Conservation (phyloP, 1,284 basidiomycete genomes). For the Ganoderma lucidum region DNA sequence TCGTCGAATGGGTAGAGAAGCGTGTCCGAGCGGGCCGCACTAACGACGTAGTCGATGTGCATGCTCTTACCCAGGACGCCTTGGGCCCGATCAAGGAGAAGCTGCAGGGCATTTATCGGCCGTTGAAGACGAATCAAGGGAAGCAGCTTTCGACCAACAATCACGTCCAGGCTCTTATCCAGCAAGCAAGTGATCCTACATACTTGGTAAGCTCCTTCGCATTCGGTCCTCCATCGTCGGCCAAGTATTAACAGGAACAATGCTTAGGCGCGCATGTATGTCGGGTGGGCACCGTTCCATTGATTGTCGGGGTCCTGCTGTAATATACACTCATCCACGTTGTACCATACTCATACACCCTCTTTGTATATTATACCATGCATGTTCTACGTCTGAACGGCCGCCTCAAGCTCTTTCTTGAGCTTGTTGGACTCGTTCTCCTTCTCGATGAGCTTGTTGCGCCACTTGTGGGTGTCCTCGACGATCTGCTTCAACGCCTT, state of each 20-base stretch:
- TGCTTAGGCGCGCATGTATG: constrained; percentile 76
- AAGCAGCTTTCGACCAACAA: constrained; percentile 84
- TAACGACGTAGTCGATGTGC: constrained; percentile 61
- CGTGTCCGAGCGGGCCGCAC: constrained; percentile 46
- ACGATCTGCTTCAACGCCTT: constrained; percentile 76
- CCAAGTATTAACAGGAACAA: background rate
- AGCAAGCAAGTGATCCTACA: constrained; percentile 78
- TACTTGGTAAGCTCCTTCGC: constrained; percentile 71
- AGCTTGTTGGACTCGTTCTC: constrained; percentile 75
- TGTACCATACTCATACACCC: constrained; percentile 33
- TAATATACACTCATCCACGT: constrained; percentile 6
- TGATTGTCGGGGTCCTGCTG: constrained; percentile 42
- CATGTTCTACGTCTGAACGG: constrained; percentile 8
- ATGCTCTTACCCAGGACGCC: constrained; percentile 74
- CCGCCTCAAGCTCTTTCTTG: constrained; percentile 56
- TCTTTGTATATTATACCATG: constrained; percentile 28
- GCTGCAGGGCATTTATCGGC: constrained; percentile 79
- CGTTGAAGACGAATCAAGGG: constrained; percentile 61
- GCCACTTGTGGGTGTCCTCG: constrained; percentile 69
- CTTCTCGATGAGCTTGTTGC: constrained; percentile 68
- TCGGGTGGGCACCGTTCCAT: constrained; percentile 89
- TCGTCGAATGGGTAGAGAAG: constrained; percentile 90
- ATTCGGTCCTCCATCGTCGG: constrained; percentile 51
- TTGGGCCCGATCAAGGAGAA: constrained; percentile 87
- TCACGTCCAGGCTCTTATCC: constrained; percentile 90